Evolutionary conservation across 1,139 yeast genomes (phyloP).

Genomic region (Pichia sp.): DNA sequence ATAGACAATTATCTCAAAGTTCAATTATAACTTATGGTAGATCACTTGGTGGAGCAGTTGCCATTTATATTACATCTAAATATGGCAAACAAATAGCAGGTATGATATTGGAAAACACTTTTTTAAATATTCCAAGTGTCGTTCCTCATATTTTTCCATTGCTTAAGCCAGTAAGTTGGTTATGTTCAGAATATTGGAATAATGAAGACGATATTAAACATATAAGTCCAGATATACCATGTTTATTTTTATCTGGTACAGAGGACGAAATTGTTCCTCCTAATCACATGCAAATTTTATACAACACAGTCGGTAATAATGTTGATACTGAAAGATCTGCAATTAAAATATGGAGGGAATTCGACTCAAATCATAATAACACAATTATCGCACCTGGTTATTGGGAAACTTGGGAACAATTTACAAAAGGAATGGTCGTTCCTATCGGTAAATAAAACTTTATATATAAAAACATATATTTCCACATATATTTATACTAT

Average conservation of each 20-base stretch:
- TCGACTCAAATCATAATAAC: conserved; percentile 71
- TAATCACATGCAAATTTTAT: conserved; percentile 63
- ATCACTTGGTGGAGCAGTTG: conserved; percentile 93
- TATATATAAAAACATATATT: not conserved
- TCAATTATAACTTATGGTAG: conserved; percentile 75
- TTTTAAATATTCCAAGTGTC: conserved; percentile 68
- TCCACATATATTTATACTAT: conserved; percentile 20
- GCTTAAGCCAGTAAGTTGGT: conserved; percentile 46
- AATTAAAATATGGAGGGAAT: conserved; percentile 43
- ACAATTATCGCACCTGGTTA: conserved; percentile 67
- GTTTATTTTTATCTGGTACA: conserved; percentile 66
- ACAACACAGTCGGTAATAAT: conserved; percentile 40
- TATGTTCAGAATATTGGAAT: conserved; percentile 82
- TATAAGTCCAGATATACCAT: conserved; percentile 53
- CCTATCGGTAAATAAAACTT: conserved; percentile 22
- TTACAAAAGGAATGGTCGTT: conserved; percentile 34
- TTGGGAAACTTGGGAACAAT: conserved; percentile 62
- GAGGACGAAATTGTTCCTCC: conserved; percentile 93
- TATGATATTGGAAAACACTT: conserved; percentile 79
- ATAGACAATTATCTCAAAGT: conserved; percentile 46
- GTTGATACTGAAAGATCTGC: conserved; percentile 16
- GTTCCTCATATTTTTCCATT: conserved; percentile 80
- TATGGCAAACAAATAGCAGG: conserved; percentile 39
- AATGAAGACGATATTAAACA: conserved; percentile 56
- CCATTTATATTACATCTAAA: conserved; percentile 69